Conservation (phyloP, 73 alveolate species). For the Chromera velia region DNA sequence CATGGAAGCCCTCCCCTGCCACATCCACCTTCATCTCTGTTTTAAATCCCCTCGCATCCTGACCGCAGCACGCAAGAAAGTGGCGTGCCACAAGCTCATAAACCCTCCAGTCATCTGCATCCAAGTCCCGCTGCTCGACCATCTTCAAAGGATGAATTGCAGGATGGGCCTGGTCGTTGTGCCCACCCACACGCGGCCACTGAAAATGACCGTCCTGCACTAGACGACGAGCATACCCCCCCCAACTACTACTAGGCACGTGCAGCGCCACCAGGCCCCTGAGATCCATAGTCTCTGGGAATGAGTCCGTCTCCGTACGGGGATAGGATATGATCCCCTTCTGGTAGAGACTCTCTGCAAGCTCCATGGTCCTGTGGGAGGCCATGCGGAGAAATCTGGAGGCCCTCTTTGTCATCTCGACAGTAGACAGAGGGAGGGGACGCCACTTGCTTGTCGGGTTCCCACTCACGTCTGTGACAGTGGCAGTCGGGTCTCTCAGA, state of each 20-base stretch:
- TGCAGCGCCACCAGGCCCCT: background rate
- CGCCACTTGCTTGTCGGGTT: slow-evolving; percentile 22
- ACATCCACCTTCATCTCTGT: slow-evolving; percentile 61
- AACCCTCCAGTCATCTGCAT: background rate
- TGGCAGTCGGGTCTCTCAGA: too few relatives aligned
- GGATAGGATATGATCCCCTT: slow-evolving; percentile 82
- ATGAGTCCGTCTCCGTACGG: slow-evolving; percentile 95
- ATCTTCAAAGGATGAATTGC: slow-evolving; percentile 98
- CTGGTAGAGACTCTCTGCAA: slow-evolving; percentile 91
- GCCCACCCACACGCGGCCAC: slow-evolving; percentile 86
- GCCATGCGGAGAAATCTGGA: slow-evolving; percentile 78
- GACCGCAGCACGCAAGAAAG: slow-evolving; percentile 79
- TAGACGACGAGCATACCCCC: slow-evolving; percentile 32
- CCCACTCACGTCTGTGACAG: background rate
- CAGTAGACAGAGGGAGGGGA: slow-evolving; percentile 88
- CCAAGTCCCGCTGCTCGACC: slow-evolving; percentile 49
- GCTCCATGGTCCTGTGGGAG: slow-evolving; percentile 81
- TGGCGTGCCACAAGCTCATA: slow-evolving; percentile 91
- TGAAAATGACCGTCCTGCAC: slow-evolving; percentile 44
- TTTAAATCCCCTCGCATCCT: slow-evolving; percentile 92
- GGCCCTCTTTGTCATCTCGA: slow-evolving; percentile 78
- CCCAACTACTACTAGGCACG: background rate
- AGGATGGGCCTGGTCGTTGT: slow-evolving; percentile 99
- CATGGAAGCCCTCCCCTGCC: slow-evolving; percentile 68
- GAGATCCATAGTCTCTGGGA: slow-evolving; percentile 52